Percentiles rank a stretch among this genome's conserved stretches.
Conservation (phyloP, 805 yeast genomes). For the Wickerhamiella hasegawae region DNA sequence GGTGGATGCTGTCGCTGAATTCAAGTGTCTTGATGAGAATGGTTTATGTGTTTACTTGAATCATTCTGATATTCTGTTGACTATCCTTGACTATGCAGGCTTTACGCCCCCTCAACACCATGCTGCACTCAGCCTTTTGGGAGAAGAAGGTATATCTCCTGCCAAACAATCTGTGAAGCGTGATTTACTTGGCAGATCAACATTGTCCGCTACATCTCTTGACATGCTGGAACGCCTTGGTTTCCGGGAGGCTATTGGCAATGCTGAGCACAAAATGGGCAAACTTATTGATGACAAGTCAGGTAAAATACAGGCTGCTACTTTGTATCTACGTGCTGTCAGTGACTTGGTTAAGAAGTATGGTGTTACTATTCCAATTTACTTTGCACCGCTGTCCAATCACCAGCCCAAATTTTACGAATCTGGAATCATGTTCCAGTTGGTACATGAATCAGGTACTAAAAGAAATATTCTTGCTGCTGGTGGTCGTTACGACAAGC, state of each 20-base stretch:
- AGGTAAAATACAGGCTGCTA: constrained; percentile 48
- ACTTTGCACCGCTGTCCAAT: constrained; percentile 68
- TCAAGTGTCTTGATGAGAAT: constrained; percentile 50
- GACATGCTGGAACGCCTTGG: constrained; percentile 73
- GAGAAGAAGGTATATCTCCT: constrained; percentile 59
- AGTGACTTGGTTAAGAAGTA: constrained; percentile 36
- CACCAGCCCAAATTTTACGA: constrained; percentile 67
- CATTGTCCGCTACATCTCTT: constrained; percentile 64
- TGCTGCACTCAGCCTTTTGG: constrained; percentile 53
- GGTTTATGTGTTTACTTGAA: constrained; percentile 50
- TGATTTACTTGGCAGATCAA: constrained; percentile 45
- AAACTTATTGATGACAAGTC: constrained; percentile 56
- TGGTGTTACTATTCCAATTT: constrained; percentile 41
- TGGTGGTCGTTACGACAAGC: constrained; percentile 83
- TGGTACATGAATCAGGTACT: constrained; percentile 35
- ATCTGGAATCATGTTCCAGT: constrained; percentile 80
- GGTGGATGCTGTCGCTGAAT: constrained; percentile 49
- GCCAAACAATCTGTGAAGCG: constrained; percentile 41
- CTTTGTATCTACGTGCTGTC: constrained; percentile 47
- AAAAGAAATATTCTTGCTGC: constrained; percentile 44
- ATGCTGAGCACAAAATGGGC: constrained; percentile 37
- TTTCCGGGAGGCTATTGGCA: constrained; percentile 51
- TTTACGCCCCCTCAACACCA: constrained; percentile 58
- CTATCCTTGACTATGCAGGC: constrained; percentile 68
- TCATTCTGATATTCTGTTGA: constrained; percentile 65